Evolutionary conservation across 306 rosid genomes (phyloP).

Genomic region (Quercus mongolica): DNA sequence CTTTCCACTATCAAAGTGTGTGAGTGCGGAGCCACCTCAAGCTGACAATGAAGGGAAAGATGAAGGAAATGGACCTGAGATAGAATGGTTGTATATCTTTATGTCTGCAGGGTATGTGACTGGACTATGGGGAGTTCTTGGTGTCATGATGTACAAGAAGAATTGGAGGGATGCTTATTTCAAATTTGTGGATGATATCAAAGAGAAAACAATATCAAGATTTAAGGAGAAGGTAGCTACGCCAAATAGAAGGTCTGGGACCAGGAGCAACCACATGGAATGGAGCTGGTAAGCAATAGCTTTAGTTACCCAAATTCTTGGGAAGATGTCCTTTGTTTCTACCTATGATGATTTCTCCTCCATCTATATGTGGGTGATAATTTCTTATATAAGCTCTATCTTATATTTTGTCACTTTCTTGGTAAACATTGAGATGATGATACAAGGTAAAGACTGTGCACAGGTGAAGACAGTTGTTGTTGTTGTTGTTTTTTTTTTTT

Average conservation of each 20-base stretch:
- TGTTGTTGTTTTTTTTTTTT: too few relatives aligned
- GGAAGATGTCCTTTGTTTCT: background rate
- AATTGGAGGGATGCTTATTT: slow-evolving; percentile 3
- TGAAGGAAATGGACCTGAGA: background rate
- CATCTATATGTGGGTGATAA: background rate
- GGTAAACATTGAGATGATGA: background rate
- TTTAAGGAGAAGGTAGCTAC: background rate
- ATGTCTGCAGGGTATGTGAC: slow-evolving; percentile 1
- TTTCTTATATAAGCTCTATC: background rate
- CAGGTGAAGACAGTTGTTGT: too few relatives aligned
- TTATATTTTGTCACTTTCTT: background rate
- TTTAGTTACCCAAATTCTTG: background rate
- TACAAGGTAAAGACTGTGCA: background rate
- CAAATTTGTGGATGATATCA: background rate
- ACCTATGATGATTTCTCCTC: background rate
- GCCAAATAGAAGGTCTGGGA: background rate
- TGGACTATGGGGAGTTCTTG: slow-evolving; percentile 8
- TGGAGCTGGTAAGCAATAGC: background rate
- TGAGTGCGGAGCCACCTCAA: background rate
- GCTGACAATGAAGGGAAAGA: background rate
- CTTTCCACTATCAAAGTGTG: slow-evolving; percentile 3
- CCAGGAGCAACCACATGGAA: background rate
- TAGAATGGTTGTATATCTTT: slow-evolving; percentile 15
- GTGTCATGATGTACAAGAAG: background rate
- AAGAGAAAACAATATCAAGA: background rate